Conservation (phyloP, 2,329 filamentous ascomycete species). For the Dactylellina leptospora region DNA sequence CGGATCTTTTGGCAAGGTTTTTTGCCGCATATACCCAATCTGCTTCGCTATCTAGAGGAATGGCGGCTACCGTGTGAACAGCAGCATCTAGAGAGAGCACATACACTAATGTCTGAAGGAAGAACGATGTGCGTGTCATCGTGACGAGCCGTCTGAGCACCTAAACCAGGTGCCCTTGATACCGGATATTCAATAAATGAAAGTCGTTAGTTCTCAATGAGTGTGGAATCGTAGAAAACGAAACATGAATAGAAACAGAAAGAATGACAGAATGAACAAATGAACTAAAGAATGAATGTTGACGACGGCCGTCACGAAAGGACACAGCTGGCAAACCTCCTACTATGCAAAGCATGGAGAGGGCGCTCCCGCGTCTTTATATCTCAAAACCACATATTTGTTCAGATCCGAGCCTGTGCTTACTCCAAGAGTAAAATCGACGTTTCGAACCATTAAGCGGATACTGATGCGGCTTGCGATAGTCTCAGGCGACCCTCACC, state of each 20-base stretch:
- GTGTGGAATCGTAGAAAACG: constrained; percentile 8
- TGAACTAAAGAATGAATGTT: constrained; percentile 25
- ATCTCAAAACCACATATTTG: constrained; percentile 23
- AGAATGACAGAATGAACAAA: constrained; percentile 19
- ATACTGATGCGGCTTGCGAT: background rate
- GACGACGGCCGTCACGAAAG: constrained; percentile 28
- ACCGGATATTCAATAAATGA: constrained; percentile 12
- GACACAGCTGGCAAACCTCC: constrained; percentile 15
- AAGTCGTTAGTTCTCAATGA: constrained; percentile 9
- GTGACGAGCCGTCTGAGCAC: constrained; percentile 21
- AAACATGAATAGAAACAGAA: constrained; percentile 9
- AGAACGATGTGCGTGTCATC: constrained; percentile 36
- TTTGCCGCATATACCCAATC: constrained; percentile 12
- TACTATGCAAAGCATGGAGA: constrained; percentile 17
- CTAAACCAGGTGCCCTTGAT: constrained; percentile 8
- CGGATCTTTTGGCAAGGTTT: constrained; percentile 5
- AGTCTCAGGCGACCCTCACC: constrained; percentile 16
- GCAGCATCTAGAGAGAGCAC: constrained; percentile 27
- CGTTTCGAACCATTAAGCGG: constrained; percentile 16
- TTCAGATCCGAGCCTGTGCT: background rate
- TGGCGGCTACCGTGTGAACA: background rate
- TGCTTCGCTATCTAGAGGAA: constrained; percentile 15
- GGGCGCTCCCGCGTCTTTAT: constrained; percentile 31
- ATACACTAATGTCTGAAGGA: constrained; percentile 8
- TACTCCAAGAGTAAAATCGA: constrained; percentile 1